These are phyloP conservation scores for Kodamaea sagamina DNA, from an alignment of 805 yeast species.

Conservation along the genomic window DNA sequence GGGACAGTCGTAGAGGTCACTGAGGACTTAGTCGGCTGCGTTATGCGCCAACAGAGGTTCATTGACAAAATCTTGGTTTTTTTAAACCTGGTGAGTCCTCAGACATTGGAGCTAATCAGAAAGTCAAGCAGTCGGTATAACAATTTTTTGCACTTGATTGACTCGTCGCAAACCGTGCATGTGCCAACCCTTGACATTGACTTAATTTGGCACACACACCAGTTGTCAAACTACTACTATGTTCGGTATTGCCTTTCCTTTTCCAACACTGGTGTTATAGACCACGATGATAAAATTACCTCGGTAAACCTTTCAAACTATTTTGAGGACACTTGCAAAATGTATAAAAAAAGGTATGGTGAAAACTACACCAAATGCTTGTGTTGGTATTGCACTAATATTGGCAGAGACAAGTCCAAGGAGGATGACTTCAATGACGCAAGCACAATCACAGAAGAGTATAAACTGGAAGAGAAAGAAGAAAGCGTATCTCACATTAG, in stretches of 20 bases:
- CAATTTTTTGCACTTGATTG: constrained; percentile 16
- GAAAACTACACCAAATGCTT: constrained; percentile 16
- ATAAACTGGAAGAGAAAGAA: no score
- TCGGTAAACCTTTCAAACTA: constrained; percentile 1
- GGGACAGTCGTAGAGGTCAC: constrained; percentile 6
- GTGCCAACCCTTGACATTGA: constrained; percentile 32
- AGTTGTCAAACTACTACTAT: constrained; percentile 19
- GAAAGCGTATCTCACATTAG: no score
- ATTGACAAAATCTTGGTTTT: constrained; percentile 23
- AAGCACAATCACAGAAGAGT: background rate
- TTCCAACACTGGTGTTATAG: constrained; percentile 15
- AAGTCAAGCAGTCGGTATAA: constrained; percentile 21
- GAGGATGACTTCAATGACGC: constrained; percentile 12
- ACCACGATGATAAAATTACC: constrained; percentile 14
- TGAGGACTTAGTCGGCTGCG: constrained; percentile 30
- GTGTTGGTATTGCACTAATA: constrained; percentile 14
- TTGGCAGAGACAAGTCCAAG: constrained; percentile 16
- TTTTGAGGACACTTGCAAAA: constrained; percentile 15
- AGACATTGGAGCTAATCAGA: constrained; percentile 7
- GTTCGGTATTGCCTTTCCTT: constrained; percentile 18
- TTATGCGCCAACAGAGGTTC: constrained; percentile 25
- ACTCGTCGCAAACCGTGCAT: constrained; percentile 5
- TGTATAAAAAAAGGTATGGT: constrained; percentile 12
- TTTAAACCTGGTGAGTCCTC: constrained; percentile 19
- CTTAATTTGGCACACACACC: constrained; percentile 32